Conservation (phyloP, 2,329 filamentous ascomycete genomes). For the Dactylonectria estremocensis region DNA sequence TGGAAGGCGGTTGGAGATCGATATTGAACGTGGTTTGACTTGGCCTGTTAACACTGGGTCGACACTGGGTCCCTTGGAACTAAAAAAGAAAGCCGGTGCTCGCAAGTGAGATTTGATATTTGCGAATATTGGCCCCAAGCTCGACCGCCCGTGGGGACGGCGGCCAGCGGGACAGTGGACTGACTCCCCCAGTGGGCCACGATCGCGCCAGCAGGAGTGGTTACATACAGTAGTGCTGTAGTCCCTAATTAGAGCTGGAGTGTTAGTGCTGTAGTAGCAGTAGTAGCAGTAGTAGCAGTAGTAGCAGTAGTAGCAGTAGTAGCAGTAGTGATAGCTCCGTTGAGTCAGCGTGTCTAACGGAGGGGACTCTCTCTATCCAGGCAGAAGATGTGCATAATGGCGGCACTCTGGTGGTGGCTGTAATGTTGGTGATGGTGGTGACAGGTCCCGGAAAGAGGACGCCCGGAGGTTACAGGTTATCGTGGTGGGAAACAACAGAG, state of each 20-base stretch:
- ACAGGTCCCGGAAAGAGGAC: slow-evolving; percentile 17
- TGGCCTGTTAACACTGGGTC: slow-evolving; percentile 33
- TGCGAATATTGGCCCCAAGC: slow-evolving; percentile 32
- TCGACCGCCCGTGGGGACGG: background rate
- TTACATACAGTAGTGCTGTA: background rate
- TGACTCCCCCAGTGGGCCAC: background rate
- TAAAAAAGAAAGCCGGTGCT: slow-evolving; percentile 35
- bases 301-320: too few species aligned
- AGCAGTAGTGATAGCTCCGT: background rate
- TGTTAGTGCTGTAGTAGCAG: too few species aligned
- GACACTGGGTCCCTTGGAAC: slow-evolving; percentile 34
- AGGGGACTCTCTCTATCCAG: background rate
- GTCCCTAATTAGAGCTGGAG: too few species aligned
- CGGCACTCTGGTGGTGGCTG: background rate
- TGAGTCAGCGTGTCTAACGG: background rate
- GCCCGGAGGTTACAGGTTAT: slow-evolving; percentile 12
- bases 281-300: too few species aligned
- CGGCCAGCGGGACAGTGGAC: background rate
- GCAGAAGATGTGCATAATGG: background rate
- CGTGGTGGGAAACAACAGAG: slow-evolving; percentile 7
- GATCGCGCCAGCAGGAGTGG: slow-evolving; percentile 4
- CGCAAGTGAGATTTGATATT: slow-evolving; percentile 41
- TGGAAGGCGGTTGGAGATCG: slow-evolving; percentile 43
- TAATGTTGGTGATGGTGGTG: slow-evolving; percentile 7
- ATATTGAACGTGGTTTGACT: slow-evolving; percentile 43